Evolutionary conservation across 805 yeast genomes (phyloP), one percentile per base, ranked within the genome.

Genomic region (Dipodascus albidus): DNA sequence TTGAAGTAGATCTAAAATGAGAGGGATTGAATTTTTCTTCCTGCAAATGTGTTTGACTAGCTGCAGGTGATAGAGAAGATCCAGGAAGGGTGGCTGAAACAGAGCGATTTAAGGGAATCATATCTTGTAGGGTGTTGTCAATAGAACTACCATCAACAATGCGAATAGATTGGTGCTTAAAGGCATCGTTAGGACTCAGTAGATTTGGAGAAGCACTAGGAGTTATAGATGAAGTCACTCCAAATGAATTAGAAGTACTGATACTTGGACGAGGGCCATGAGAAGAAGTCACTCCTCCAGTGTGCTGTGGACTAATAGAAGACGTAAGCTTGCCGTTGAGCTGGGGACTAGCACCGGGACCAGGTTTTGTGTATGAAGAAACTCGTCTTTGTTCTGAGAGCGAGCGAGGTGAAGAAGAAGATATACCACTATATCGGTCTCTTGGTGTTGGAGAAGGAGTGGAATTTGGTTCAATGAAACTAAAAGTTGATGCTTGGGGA

Each of bases 1-100:
- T 38, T 47, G 21, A 47, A 47, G 21, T 47, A 48, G 20, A 27
- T 27, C 14, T 52, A 54, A 20, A 47, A 52, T 3, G 52, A 52
- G 23, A 23, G 48, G 4, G 54, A 19, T 20, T 27, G 19, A 22
- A 41, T 20, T 21, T 23, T 20, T 21, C 33, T 23, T 20, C 54
- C 20, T 21, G 24, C 27, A 22, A 48, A 38, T 6, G 23, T 15
- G 31, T 19, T 47, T 22, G 23, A n/a, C n/a, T 21, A 8, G n/a
- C n/a, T 8, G 31, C 19, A 20, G 14, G 14, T 3, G 19, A 14
- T 11, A 4, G 8, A 8, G 14, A 15, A 9, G 24, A 17, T 8
- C 4, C 22, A 19, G 49, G 44, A 14, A 38, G 44, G 9, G 15
- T 38, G n/a, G 4, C 15, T 38, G 44, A 38, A 19, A 19, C 15